Base-by-base conservation (phyloP, 2,329 filamentous ascomycete genomes). In the Alternaria sp. region DNA sequence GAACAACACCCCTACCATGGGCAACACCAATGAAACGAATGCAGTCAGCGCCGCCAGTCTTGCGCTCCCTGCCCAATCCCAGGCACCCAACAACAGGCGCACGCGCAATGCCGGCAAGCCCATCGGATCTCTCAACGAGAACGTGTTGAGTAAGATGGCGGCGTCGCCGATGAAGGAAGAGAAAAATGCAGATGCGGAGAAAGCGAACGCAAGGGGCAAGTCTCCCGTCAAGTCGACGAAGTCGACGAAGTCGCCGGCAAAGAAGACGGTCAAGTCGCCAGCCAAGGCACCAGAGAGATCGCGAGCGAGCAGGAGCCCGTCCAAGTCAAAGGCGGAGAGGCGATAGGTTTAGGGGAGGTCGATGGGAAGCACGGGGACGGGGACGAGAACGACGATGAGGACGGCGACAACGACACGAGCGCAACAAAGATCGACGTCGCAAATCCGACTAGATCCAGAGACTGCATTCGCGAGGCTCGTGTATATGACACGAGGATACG, bases 21-120 rank as follows among this genome's bases (percentile, higher is more conserved):
- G 3, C 11, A 20, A 21, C 26, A 21, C 8, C 18, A 1, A 6
- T 2, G 18, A 14, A 3, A 18, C 47, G 2, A 18, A 30, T 4
- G 6, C 1, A 30, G 0, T 1, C 10, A 30, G 4, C 26, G 8
- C n/a, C n/a, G 12, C 25, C 4, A 0, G 23, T 25, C 20, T 25
- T 1, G 6, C 45, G 15, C 20, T 9, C 8, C 45, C n/a, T 1
- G n/a, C 47, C 3, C 2, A 6, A 8, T 1, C 11, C 11, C 47
- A 50, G 5, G 26, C 12, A 15, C 9, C n/a, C 26, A 18, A 26
- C 2, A 7, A 11, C n/a, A 21, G 14, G 2, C 5, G 26, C 11
- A 9, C 47, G 5, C 26, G 47, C 6, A 51, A 51, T 10, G 47
- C 18, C 6, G 8, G 26, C 0, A 51, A 51, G 6, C 47, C 14